Percentiles rank a stretch among this genome's conserved stretches.
These are phyloP conservation scores for Phalaenopsis hybrid DNA, from an alignment of 116 monocot species.

Conservation along the genomic window DNA sequence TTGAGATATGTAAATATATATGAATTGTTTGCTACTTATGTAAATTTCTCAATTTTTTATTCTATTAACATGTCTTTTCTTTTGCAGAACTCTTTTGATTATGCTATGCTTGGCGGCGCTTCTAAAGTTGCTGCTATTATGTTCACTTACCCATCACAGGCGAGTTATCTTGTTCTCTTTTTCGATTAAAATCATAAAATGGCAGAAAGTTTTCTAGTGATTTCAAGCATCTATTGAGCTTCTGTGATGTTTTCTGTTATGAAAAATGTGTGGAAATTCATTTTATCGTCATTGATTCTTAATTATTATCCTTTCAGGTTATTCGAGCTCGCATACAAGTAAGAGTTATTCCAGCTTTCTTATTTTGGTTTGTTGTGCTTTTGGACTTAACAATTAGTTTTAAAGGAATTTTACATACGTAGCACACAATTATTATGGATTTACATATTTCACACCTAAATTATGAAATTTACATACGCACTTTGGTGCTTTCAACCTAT, in stretches of 20 bases:
- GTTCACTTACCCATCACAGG: constrained; percentile 94
- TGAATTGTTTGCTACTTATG: too few relatives aligned
- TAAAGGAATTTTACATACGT: too few relatives aligned
- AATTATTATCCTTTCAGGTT: constrained; percentile 47
- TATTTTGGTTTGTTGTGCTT: neutral
- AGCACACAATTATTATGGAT: too few relatives aligned
- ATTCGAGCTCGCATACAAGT: constrained; percentile 96
- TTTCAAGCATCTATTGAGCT: neutral
- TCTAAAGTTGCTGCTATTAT: constrained; percentile 85
- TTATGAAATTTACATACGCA: too few relatives aligned
- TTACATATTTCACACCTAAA: too few relatives aligned
- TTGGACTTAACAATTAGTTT: neutral
- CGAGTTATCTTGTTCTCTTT: constrained; percentile 3
- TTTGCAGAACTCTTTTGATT: constrained; percentile 89
- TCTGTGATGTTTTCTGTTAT: neutral
- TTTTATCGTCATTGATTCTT: neutral
- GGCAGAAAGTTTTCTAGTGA: neutral
- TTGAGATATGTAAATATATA: too few relatives aligned
- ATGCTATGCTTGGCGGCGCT: constrained; percentile 72
- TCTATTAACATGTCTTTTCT: neutral
- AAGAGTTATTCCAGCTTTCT: constrained; percentile 2
- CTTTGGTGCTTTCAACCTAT: too few relatives aligned
- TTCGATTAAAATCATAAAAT: neutral
- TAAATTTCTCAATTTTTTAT: neutral
- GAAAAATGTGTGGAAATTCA: neutral